Evolutionary conservation across 2,329 filamentous ascomycete genomes (phyloP), one percentile per base, ranked within the genome.

Genomic region (Fusarium chaquense): DNA sequence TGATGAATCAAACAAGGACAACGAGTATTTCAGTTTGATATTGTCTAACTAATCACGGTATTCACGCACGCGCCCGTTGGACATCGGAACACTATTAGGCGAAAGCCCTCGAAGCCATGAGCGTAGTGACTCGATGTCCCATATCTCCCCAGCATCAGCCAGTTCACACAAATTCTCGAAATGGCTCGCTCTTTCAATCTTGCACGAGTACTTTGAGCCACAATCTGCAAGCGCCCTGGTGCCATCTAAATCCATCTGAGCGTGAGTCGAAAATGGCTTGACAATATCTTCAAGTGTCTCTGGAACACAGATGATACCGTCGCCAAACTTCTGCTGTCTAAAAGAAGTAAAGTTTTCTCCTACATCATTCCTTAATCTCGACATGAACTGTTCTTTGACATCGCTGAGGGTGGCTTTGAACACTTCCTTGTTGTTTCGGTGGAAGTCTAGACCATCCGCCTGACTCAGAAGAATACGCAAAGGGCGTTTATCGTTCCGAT

Each of bases 61-160:
- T 7, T 51, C 8, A 11, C 26, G n/a, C 18, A 62, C 40, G 1
- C 59, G 59, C 0, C 59, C 59, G 15, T 11, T 36, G 0, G 45
- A 54, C 26, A 40, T 41, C 1, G 59, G 59, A 10, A 62, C 59
- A n/a, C 45, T 54, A 3, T 12, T 26, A 1, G 57, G 59, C 12
- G 57, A 46, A 8, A 62, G 40, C 7, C 20, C 36, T 2, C 45
- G n/a, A 8, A 62, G 28, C 59, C 59, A 62, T 26, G 38, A 44
- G 12, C 59, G 57, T 0, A 62, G 32, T 5, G 59, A 62, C 9
- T 61, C 59, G 15, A 62, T 46, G 6, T 62, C 59, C 57, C 59
- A 62, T 11, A 62, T 40, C 20, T 61, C 57, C 22, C 46, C 59
- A 4, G 20, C 18, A 20, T 62, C 59, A 40, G 59, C 59, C 12